Evolutionary conservation across 768 basidiomycete genomes (phyloP).

Genomic region (Postia placenta): DNA sequence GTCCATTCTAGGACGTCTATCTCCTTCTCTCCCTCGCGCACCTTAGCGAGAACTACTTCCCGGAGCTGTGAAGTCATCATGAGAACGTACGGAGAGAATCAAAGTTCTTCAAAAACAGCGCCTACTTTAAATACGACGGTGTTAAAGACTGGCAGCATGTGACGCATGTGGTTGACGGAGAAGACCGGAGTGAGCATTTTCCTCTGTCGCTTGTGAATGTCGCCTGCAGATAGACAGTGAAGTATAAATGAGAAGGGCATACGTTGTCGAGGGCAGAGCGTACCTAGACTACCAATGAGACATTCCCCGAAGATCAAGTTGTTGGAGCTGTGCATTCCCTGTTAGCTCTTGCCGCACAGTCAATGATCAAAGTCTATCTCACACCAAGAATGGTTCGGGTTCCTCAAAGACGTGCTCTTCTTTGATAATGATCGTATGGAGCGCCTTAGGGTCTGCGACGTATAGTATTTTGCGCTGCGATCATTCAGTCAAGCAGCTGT

Average conservation of each 20-base stretch:
- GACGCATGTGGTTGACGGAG: conserved; percentile 16
- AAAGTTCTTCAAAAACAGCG: too few relatives aligned
- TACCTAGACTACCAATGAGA: too few relatives aligned
- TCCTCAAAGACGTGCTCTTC: conserved; percentile 46
- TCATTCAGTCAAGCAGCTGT: not conserved
- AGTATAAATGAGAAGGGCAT: too few relatives aligned
- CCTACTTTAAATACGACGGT: conserved; percentile 7
- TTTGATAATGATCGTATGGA: conserved; percentile 41
- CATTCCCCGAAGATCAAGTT: conserved; percentile 40
- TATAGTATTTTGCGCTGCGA: conserved; percentile 42
- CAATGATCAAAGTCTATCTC: conserved; percentile 7
- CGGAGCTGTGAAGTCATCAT: too few relatives aligned
- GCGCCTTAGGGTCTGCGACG: conserved; percentile 40
- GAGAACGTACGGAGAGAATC: too few relatives aligned
- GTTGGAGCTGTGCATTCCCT: conserved; percentile 13
- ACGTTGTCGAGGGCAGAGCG: too few relatives aligned
- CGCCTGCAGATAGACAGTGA: conserved; percentile 2
- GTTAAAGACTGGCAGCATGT: conserved; percentile 12
- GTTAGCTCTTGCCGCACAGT: not conserved
- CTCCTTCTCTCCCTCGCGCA: not conserved
- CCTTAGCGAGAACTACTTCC: not conserved
- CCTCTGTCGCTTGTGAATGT: conserved; percentile 19
- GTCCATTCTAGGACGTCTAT: conserved; percentile 13
- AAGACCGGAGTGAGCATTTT: conserved; percentile 22
- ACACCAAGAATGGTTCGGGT: conserved; percentile 39